Evolutionary conservation across 1,284 basidiomycete species (phyloP).

Genomic region (Naganishia sp.): DNA sequence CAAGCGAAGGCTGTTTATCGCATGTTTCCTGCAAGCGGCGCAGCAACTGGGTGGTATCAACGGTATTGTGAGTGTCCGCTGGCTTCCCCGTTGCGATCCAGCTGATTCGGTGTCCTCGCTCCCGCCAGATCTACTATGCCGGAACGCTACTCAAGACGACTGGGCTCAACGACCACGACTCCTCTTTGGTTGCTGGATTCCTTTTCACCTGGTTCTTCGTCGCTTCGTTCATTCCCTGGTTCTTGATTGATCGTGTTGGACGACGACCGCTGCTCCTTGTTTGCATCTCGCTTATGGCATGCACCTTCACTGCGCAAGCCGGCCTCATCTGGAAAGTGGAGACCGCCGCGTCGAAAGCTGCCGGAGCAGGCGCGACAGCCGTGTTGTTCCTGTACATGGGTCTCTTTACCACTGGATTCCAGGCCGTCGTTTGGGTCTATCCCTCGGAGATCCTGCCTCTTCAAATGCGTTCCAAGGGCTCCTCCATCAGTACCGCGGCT

Average conservation of each 20-base stretch:
- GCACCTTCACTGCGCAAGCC: slow-evolving; percentile 42
- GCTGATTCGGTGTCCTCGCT: neutral
- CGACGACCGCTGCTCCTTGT: slow-evolving; percentile 44
- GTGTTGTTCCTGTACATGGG: slow-evolving; percentile 47
- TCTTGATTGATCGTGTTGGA: slow-evolving; percentile 47
- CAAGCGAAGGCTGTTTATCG: slow-evolving; percentile 46
- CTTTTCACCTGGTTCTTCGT: slow-evolving; percentile 49
- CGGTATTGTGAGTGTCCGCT: slow-evolving; percentile 37
- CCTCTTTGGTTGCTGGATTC: slow-evolving; percentile 43
- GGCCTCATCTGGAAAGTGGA: slow-evolving; percentile 42
- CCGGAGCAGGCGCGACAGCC: slow-evolving; percentile 40
- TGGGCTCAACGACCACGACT: slow-evolving; percentile 28
- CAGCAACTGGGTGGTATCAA: slow-evolving; percentile 51
- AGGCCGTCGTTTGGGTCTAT: slow-evolving; percentile 46
- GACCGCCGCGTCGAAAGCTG: slow-evolving; percentile 33
- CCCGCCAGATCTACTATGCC: slow-evolving; percentile 28
- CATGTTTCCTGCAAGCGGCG: slow-evolving; percentile 50
- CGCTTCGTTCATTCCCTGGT: slow-evolving; percentile 46
- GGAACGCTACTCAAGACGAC: slow-evolving; percentile 29
- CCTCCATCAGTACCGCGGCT: slow-evolving; percentile 44
- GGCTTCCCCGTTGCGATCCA: too few species aligned
- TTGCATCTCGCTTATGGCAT: slow-evolving; percentile 44
- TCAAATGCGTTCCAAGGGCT: slow-evolving; percentile 43
- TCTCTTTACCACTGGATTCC: slow-evolving; percentile 48
- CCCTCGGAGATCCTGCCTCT: slow-evolving; percentile 46